Conservation (phyloP, 129 eudicot genomes). For the Tagetes patula region DNA sequence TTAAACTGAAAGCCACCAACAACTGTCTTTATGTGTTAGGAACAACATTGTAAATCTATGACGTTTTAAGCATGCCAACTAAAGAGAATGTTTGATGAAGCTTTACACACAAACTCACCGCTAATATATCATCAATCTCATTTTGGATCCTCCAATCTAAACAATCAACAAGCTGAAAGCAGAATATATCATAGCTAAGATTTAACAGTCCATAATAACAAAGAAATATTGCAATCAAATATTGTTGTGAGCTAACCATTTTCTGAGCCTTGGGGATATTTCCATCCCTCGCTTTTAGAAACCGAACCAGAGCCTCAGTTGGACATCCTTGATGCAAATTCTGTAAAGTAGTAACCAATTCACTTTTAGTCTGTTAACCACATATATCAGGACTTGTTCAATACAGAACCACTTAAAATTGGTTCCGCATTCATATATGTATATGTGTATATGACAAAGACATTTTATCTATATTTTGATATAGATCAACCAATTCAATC, state of each 20-base stretch:
- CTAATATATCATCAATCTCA: constrained; percentile 74
- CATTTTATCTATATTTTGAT: not conserved
- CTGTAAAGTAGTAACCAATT: constrained; percentile 44
- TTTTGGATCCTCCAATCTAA: constrained; percentile 91
- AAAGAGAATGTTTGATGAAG: constrained; percentile 9
- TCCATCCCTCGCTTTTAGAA: constrained; percentile 96
- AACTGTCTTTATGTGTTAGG: not conserved
- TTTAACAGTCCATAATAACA: not conserved
- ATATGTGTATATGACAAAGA: not conserved
- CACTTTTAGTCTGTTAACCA: not conserved
- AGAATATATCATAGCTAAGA: constrained; percentile 2
- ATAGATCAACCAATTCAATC: not conserved
- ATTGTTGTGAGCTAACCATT: constrained; percentile 49
- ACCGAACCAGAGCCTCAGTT: constrained; percentile 61
- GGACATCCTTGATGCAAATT: constrained; percentile 80
- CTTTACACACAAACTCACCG: constrained; percentile 53
- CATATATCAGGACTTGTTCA: not conserved
- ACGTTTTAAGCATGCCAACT: not conserved
- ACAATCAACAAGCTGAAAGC: constrained; percentile 72
- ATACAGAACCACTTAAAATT: not conserved
- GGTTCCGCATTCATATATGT: not conserved
- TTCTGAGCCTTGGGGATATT: constrained; percentile 70
- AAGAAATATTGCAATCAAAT: not conserved
- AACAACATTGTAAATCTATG: constrained; percentile 1
- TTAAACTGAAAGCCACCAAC: not conserved